These are phyloP conservation scores for Yamadazyma friedrichii DNA, from an alignment of 1,139 yeast genomes.

Conservation along the genomic window DNA sequence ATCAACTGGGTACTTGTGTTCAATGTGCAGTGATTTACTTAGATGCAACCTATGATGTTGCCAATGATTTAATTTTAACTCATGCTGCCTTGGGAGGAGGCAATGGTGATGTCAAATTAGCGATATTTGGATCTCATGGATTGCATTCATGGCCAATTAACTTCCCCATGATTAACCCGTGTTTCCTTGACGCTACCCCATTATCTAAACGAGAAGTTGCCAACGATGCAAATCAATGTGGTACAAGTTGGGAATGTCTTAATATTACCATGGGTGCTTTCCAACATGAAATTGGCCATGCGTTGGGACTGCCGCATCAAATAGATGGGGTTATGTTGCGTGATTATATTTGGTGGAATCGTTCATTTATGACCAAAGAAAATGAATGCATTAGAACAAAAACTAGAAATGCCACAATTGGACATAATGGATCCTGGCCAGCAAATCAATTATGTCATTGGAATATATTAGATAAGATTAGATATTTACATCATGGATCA, in stretches of 20 bases:
- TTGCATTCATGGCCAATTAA: slow-evolving; percentile 84
- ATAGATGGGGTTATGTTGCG: slow-evolving; percentile 87
- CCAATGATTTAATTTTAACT: slow-evolving; percentile 59
- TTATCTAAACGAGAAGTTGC: slow-evolving; percentile 73
- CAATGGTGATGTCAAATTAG: slow-evolving; percentile 62
- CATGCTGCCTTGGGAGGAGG: slow-evolving; percentile 98
- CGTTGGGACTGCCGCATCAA: slow-evolving; percentile 90
- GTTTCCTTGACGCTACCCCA: slow-evolving; percentile 69
- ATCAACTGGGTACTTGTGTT: slow-evolving; percentile 39
- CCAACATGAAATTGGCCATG: slow-evolving; percentile 93
- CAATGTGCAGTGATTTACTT: slow-evolving; percentile 84
- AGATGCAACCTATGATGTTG: slow-evolving; percentile 81
- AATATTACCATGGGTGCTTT: slow-evolving; percentile 90
- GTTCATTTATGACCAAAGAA: slow-evolving; percentile 81
- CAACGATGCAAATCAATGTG: slow-evolving; percentile 81
- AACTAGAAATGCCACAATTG: slow-evolving; percentile 42
- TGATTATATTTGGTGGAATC: slow-evolving; percentile 76
- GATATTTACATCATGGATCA: slow-evolving; percentile 80
- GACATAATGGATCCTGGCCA: slow-evolving; percentile 56
- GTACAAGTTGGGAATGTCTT: slow-evolving; percentile 87
- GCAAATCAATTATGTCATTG: slow-evolving; percentile 56
- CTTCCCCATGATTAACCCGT: slow-evolving; percentile 65
- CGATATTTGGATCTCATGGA: slow-evolving; percentile 94
- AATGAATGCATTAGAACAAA: slow-evolving; percentile 48
- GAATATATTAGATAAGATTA: slow-evolving; percentile 76